Evolutionary conservation across 2,329 filamentous ascomycete species (phyloP), one percentile per base, ranked within the genome.

Genomic region (Cadophora sp.): DNA sequence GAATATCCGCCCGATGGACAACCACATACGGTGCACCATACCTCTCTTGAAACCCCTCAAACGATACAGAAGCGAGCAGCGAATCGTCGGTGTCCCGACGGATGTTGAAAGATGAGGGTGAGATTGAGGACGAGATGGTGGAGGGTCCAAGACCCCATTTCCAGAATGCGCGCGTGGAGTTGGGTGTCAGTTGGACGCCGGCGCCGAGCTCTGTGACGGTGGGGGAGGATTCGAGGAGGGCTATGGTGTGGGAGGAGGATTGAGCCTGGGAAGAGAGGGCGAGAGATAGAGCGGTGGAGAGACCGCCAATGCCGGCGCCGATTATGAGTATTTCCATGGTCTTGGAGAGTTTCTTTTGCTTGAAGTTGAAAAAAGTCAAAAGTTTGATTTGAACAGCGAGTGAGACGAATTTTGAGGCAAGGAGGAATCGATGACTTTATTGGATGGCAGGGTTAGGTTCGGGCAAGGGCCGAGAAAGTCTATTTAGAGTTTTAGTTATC

Each of bases 271-370:
- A 81, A 73, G 80, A 81, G 68, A 83, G 81, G 46, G 80, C 80
- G 62, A 85, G 78, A 14, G 83, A 79, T 53, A 86, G 77, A 22
- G 85, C 84, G 53, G 83, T 82, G 19, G 82, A 78, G 31, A 86
- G 80, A 46, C 85, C 85, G 22, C 84, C 81, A 29, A 85, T 83
- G 27, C 85, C 84, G 8, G 82, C 84, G 48, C 85, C 85, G 56
- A 87, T 77, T 65, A 87, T 81, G 71, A 85, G 27, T 65, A 68
- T 68, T 27, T 60, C 31, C 64, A 69, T 69, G 53, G 2, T n/a
- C n/a, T n/a, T n/a, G n/a, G n/a, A n/a, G n/a, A n/a, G n/a, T n/a
- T n/a, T n/a, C n/a, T n/a, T n/a, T n/a, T 40, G 40, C 34, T 34
- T 34, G 31, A 9, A 27, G 26, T n/a, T n/a, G n/a, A n/a, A n/a